Percentiles rank a stretch among this genome's conserved stretches.
phyloP scores from a whole-genome alignment of 1,284 basidiomycete genomes.

The Vanrija sp. region DNA sequence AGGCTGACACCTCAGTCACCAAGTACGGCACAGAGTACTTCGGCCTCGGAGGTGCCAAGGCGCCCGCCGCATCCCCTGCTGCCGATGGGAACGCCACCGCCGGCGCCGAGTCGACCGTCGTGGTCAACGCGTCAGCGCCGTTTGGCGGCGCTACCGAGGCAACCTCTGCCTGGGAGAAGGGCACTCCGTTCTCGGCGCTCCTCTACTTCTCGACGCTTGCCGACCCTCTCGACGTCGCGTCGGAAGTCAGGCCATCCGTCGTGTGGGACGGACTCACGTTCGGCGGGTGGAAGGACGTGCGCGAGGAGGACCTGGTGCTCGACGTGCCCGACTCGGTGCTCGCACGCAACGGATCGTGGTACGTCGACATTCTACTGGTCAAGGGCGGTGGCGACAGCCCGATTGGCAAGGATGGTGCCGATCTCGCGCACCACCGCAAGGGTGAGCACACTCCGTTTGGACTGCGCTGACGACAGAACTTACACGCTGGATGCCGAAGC shows the following conservation, averaged over 20 bases:
- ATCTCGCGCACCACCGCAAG: conserved; percentile 74
- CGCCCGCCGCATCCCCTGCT: conserved; percentile 8
- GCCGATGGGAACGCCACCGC: conserved; percentile 14
- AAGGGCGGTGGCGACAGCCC: conserved; percentile 57
- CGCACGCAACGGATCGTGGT: conserved; percentile 65
- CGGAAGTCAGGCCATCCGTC: conserved; percentile 24
- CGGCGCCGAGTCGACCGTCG: conserved; percentile 1
- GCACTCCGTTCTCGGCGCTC: conserved; percentile 57
- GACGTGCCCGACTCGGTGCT: conserved; percentile 71
- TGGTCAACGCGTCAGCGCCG: conserved; percentile 1
- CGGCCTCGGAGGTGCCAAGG: not conserved
- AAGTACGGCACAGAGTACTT: conserved; percentile 39
- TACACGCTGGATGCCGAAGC: conserved; percentile 72
- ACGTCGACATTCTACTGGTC: conserved; percentile 79
- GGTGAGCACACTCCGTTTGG: conserved; percentile 54
- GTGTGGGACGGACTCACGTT: conserved; percentile 76
- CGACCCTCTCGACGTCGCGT: conserved; percentile 49
- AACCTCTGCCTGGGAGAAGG: conserved; percentile 45
- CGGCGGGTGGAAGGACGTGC: conserved; percentile 70
- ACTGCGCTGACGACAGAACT: conserved; percentile 58
- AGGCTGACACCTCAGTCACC: conserved; percentile 25
- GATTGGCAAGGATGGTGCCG: conserved; percentile 58
- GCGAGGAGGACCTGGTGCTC: conserved; percentile 63
- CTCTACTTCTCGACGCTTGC: conserved; percentile 60
- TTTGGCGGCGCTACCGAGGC: conserved; percentile 13